Evolutionary conservation across 768 basidiomycete species (phyloP).

Genomic region (Russula sp.): DNA sequence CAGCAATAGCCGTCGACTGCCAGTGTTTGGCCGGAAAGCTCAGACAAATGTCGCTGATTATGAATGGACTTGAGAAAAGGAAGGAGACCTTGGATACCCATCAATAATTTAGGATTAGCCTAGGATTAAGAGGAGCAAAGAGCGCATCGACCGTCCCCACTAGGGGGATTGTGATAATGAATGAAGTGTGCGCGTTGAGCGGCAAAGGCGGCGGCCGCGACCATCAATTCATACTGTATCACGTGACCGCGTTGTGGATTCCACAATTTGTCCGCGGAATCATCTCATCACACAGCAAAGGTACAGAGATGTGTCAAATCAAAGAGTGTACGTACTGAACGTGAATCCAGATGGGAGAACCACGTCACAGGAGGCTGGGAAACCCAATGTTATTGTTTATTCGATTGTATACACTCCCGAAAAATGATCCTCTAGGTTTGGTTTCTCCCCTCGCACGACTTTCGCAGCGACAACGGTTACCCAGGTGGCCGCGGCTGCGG

Average conservation of each 20-base stretch:
- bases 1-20: constrained; percentile 96
- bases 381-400: constrained; percentile 1
- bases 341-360: background rate
- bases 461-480: background rate
- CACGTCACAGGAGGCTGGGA: background rate
- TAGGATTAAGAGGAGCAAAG: background rate
- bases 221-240: background rate
- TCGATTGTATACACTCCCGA: constrained; percentile 1
- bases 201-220: background rate
- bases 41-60: constrained; percentile 68
- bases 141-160: background rate
- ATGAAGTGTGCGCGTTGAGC: background rate
- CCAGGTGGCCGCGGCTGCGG: background rate
- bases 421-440: background rate
- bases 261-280: background rate
- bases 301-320: no score
- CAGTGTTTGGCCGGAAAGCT: constrained; percentile 78
- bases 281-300: background rate
- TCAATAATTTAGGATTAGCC: constrained; percentile 35
- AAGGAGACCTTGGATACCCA: constrained; percentile 92
- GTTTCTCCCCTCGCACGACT: background rate
- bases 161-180: constrained; percentile 3
- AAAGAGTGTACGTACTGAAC: background rate
- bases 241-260: constrained; percentile 19
- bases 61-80: constrained; percentile 91